Percentiles rank a stretch among this genome's conserved stretches.
Conservation (phyloP, 148 eudicot species). For the Salicornia ramosissima region DNA sequence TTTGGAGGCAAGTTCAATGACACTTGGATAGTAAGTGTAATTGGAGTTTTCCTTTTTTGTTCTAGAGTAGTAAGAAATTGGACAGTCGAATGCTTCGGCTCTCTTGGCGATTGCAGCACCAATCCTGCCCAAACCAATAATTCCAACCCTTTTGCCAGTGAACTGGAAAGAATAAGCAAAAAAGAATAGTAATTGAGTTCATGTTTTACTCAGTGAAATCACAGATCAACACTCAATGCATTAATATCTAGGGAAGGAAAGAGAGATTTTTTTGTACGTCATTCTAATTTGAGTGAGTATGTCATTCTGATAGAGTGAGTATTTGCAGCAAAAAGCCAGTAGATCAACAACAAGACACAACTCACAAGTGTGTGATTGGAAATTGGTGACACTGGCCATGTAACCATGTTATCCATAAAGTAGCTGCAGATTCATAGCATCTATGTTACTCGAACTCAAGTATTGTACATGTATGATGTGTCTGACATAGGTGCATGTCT, state of each 20-base stretch:
- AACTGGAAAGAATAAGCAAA: conserved; percentile 39
- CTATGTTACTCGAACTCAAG: too few relatives aligned
- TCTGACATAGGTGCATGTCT: too few relatives aligned
- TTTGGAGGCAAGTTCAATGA: conserved; percentile 64
- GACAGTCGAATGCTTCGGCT: conserved; percentile 83
- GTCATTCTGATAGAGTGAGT: not conserved
- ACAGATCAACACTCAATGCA: not conserved
- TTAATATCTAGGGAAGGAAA: too few relatives aligned
- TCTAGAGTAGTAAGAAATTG: conserved; percentile 78
- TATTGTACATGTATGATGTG: too few relatives aligned
- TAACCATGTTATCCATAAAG: not conserved
- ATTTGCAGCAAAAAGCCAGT: not conserved
- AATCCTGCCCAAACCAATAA: conserved; percentile 81
- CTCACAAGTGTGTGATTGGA: too few relatives aligned
- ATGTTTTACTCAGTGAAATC: not conserved
- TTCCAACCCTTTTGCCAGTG: conserved; percentile 80
- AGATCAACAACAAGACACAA: not conserved
- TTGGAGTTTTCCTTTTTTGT: conserved; percentile 45
- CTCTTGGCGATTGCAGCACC: conserved; percentile 75
- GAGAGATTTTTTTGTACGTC: not conserved
- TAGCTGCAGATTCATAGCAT: conserved; percentile 11
- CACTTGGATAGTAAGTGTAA: conserved; percentile 57
- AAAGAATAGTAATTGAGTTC: not conserved
- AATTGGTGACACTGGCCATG: not conserved
- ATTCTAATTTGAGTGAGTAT: not conserved